These are phyloP conservation scores for Zymoseptoria passerinii DNA, from an alignment of 2,329 filamentous ascomycete species.

Conservation along the genomic window DNA sequence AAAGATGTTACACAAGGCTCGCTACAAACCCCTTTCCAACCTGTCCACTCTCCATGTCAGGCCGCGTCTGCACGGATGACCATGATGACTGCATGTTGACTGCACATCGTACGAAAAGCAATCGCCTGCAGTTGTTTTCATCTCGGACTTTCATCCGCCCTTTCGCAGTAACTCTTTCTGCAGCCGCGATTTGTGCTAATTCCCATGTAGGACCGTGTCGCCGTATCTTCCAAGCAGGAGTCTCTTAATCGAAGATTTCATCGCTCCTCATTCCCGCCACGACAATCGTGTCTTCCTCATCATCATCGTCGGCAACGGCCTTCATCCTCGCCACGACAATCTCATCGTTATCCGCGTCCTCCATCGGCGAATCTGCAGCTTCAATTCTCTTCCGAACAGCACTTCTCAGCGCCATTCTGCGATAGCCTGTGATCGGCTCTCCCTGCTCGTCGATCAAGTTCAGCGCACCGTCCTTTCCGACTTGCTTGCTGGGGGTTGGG, in stretches of 20 bases:
- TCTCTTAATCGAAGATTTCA: background rate
- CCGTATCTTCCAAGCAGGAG: background rate
- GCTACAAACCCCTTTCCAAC: too few relatives aligned
- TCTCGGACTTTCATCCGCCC: too few relatives aligned
- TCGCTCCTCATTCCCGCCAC: background rate
- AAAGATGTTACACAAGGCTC: background rate
- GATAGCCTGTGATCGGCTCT: slow-evolving; percentile 4
- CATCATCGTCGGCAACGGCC: background rate
- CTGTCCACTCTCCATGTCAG: too few relatives aligned
- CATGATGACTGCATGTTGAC: too few relatives aligned
- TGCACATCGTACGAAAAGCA: too few relatives aligned
- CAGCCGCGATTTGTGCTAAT: background rate
- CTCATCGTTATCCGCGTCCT: background rate
- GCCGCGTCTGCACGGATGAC: too few relatives aligned
- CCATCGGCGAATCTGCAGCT: background rate
- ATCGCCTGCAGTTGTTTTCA: too few relatives aligned
- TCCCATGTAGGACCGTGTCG: background rate
- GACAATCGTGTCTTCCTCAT: background rate
- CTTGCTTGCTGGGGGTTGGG: background rate
- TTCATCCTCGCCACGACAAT: background rate
- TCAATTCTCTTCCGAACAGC: background rate
- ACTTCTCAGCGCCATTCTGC: background rate
- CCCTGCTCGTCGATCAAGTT: slow-evolving; percentile 1
- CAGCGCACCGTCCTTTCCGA: background rate
- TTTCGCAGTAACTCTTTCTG: background rate